These are phyloP conservation scores for Apophysomyces sp. DNA, from an alignment of 371 early-diverging fungal genomes.

Conservation along the genomic window DNA sequence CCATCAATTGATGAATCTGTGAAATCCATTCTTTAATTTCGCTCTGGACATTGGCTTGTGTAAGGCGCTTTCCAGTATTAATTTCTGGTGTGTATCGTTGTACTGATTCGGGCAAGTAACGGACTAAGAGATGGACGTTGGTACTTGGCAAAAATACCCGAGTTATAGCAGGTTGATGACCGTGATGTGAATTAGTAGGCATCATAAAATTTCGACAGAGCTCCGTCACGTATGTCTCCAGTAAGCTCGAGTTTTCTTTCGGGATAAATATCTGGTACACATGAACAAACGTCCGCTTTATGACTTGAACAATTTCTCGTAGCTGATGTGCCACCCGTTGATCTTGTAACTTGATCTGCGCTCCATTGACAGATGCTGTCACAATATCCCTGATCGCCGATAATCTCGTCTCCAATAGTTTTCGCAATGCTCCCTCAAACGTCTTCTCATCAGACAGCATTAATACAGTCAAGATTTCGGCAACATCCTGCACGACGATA, in stretches of 20 bases:
- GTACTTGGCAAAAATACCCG: slow-evolving; percentile 58
- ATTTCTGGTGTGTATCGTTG: slow-evolving; percentile 51
- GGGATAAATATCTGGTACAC: slow-evolving; percentile 33
- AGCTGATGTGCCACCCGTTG: slow-evolving; percentile 31
- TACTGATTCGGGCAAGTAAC: slow-evolving; percentile 54
- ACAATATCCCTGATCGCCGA: slow-evolving; percentile 38
- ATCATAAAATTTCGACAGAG: slow-evolving; percentile 34
- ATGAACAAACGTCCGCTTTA: slow-evolving; percentile 46
- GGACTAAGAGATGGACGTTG: slow-evolving; percentile 56
- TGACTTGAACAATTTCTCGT: slow-evolving; percentile 30
- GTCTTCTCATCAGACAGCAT: slow-evolving; percentile 62
- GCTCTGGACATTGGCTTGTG: slow-evolving; percentile 21
- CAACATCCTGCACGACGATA: slow-evolving; percentile 38
- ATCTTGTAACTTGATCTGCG: slow-evolving; percentile 7
- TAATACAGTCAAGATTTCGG: slow-evolving; percentile 59
- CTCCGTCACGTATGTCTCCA: slow-evolving; percentile 21
- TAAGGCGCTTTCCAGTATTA: slow-evolving; percentile 20
- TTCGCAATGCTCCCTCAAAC: slow-evolving; percentile 34
- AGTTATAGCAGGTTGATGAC: slow-evolving; percentile 38
- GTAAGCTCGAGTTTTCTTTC: slow-evolving; percentile 13
- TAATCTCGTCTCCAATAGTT: slow-evolving; percentile 40
- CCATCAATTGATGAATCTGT: slow-evolving; percentile 19
- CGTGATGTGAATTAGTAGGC: slow-evolving; percentile 13
- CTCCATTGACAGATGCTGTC: slow-evolving; percentile 6
- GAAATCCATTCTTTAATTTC: slow-evolving; percentile 36